Evolutionary conservation across 495 filamentous ascomycete species (phyloP), one percentile per base, ranked within the genome.

Genomic region (Penicillium riverlandense): DNA sequence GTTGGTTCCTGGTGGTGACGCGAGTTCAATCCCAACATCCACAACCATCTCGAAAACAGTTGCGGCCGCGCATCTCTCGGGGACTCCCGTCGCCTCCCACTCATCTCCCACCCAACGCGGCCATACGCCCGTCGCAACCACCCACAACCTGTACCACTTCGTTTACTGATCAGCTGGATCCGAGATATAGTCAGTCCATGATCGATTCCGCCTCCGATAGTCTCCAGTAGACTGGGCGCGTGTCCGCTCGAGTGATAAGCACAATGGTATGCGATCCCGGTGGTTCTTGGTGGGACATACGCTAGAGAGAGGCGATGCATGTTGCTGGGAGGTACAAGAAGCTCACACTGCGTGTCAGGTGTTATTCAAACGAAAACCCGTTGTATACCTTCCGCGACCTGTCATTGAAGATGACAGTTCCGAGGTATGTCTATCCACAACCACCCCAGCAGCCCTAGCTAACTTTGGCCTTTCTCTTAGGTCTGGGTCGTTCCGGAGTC

Each of bases 321-420:
- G 22, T 12, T 29, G 27, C 10, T 13, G 35, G 7, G 35, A 45
- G 32, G 45, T 12, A 38, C 29, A 43, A 28, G 43, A 37, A 45
- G 48, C 61, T 68, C 22, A 66, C 52, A 34, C 29, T 27, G 29
- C 36, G 13, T 30, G 13, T 16, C 50, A 97, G 92, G 92, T 97
- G 45, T 77, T 94, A 44, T 95, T 88, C 68, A 96, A 96, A 70
- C 82, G 91, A 52, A 98, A 97, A 66, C 90, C 90, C 43, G 90
- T 98, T 54, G 85, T 89, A 71, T 85, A 86, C 60, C 67, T 91
- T 43, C 72, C 82, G 41, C 72, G 71, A 44, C 86, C 88, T 1
- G 69, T 78, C 42, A 80, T 91, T 49, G 75, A 87, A 42, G 82
- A 90, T 78, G 85, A 92, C 40, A 79, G 83, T 50, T 75, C 78